These are phyloP conservation scores for Rosa persica DNA, from an alignment of 306 rosid species.

Conservation along the genomic window DNA sequence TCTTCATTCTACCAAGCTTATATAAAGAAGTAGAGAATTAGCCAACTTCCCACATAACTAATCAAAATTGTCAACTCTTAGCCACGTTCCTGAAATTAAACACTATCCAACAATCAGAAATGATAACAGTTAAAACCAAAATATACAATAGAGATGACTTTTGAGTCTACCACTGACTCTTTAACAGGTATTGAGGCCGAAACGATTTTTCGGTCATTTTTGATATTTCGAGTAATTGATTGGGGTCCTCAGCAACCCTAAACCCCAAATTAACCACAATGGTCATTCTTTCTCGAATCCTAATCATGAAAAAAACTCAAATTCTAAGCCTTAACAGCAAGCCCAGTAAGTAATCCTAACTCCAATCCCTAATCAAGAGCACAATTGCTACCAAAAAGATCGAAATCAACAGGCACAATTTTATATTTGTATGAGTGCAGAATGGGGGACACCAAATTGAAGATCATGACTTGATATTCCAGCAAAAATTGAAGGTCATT, in stretches of 20 bases:
- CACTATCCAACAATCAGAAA: not conserved
- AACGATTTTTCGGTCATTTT: not conserved
- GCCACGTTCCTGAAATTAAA: slow-evolving; percentile 1
- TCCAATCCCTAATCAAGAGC: not conserved
- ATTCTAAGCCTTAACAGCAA: not conserved
- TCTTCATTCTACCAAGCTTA: not conserved
- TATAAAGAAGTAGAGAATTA: not conserved
- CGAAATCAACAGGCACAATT: not conserved
- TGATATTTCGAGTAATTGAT: not conserved
- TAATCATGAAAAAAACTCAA: not conserved
- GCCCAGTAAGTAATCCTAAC: not conserved
- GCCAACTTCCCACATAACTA: slow-evolving; percentile 6
- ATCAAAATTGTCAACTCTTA: slow-evolving; percentile 4
- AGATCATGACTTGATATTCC: not conserved
- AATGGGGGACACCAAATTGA: not conserved
- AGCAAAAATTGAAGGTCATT: too few relatives aligned
- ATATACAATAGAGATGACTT: not conserved
- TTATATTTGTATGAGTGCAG: not conserved
- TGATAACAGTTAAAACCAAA: not conserved
- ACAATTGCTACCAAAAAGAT: not conserved
- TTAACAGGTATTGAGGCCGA: not conserved
- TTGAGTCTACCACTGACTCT: not conserved
- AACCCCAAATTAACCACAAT: not conserved
- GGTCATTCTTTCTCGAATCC: not conserved
- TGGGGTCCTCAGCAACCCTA: slow-evolving; percentile 2